Base-by-base conservation (phyloP, 2,329 filamentous ascomycete species). In the Trichoderma aggressivum region DNA sequence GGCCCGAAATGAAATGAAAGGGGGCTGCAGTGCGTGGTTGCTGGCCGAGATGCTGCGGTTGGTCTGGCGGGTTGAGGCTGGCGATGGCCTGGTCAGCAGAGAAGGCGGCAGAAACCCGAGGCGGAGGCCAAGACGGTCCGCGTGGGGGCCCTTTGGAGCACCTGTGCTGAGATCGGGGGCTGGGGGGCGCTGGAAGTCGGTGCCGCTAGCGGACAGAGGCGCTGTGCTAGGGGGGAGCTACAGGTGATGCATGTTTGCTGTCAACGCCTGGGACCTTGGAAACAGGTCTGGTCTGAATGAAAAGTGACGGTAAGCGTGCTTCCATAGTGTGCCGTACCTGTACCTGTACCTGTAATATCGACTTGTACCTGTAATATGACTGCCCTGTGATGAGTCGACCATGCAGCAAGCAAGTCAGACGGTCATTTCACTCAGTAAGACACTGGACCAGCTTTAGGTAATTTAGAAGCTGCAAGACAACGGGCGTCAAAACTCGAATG, bases 81-180 rank as follows among this genome's bases (percentile, higher is more conserved):
- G 60, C 53, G 60, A 62, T 70, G 68, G 60, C 32, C 28, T 61
- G 70, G 70, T 68, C 70, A 71, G 62, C 63, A 64, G 66, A 55
- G 71, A 59, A 70, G 70, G 39, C 69, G 62, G 55, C 69, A 55
- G 69, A 50, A 71, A 50, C 61, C 65, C 53, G 56, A 63, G 56
- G 70, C 70, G 65, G 59, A 71, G 70, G 56, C 64, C 43, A 47
- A 32, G 70, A 61, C 63, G 43, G 43, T 47, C 43, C 63, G 70
- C 56, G 63, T 68, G 62, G 56, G 53, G 63, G 63, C n/a, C n/a
- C 30, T 56, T 21, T 50, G 21, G 18, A 30, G 50, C 32, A 55
- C 53, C 34, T 59, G 62, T n/a, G n/a, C n/a, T n/a, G n/a, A 32
- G 56, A 34, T 59, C 30, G 36, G 60, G 39, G 60, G 55, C 55